These are phyloP conservation scores for Eucalyptus marginata DNA, from an alignment of 345 rosid species.

Conservation along the genomic window DNA sequence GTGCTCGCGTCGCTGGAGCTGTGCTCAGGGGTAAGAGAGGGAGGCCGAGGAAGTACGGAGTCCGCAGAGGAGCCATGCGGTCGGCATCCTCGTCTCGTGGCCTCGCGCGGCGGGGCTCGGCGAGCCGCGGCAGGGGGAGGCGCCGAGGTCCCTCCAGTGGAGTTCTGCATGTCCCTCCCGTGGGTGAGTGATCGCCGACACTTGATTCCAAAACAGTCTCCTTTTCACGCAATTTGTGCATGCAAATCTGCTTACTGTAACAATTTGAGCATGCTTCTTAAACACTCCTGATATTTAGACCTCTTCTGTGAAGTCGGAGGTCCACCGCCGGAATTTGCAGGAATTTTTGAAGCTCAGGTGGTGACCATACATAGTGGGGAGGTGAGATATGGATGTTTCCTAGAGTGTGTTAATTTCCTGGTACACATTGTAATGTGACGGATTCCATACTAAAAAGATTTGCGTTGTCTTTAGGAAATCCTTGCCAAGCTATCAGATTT, in stretches of 20 bases:
- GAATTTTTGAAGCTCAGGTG: constrained; percentile 15
- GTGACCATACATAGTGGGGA: constrained; percentile 5
- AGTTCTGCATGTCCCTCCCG: not conserved
- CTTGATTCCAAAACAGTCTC: not conserved
- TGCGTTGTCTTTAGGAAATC: constrained; percentile 6
- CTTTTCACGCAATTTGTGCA: not conserved
- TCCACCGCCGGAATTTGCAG: constrained; percentile 8
- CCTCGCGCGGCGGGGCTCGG: not conserved
- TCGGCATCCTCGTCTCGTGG: not conserved
- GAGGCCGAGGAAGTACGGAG: not conserved
- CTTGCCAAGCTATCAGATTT: not conserved
- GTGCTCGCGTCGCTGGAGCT: not conserved
- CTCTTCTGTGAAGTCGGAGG: constrained; percentile 5
- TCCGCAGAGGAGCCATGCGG: not conserved
- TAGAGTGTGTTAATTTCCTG: not conserved
- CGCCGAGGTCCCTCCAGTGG: constrained; percentile 18
- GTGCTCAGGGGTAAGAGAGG: not conserved
- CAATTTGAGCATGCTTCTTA: not conserved
- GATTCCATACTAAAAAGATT: not conserved
- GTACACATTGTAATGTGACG: not conserved
- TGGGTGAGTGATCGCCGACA: not conserved
- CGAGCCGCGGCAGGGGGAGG: constrained; percentile 19
- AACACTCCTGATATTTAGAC: not conserved
- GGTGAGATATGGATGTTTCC: constrained; percentile 6
- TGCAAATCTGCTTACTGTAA: not conserved